Evolutionary conservation across 768 basidiomycete genomes (phyloP).

Genomic region (Leccinellum albellum): DNA sequence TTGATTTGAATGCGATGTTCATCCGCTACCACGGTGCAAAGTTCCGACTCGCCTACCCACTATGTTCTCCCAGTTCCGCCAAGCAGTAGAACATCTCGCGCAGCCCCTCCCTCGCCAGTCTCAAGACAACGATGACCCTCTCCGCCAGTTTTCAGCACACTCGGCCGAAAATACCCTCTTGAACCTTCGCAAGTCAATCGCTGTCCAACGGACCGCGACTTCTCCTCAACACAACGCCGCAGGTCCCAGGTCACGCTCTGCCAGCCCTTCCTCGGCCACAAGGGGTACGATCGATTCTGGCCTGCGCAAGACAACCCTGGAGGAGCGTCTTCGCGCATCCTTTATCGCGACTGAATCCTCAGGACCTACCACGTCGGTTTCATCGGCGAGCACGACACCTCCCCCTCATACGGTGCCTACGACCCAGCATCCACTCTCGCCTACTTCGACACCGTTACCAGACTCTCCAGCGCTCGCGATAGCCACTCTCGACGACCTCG

Average conservation of each 20-base stretch:
- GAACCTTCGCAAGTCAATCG: constrained; percentile 63
- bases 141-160: constrained; percentile 43
- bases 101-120: constrained; percentile 39
- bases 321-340: constrained; percentile 71
- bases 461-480: constrained; percentile 32
- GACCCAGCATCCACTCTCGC: constrained; percentile 37
- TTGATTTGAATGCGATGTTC: constrained; percentile 1
- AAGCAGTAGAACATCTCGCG: constrained; percentile 69
- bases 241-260: constrained; percentile 19
- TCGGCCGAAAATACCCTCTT: constrained; percentile 60
- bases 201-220: constrained; percentile 46
- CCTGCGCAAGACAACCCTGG: constrained; percentile 56
- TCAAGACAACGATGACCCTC: constrained; percentile 33
- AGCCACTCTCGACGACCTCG: not conserved
- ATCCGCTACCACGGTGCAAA: not conserved
- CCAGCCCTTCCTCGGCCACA: constrained; percentile 21
- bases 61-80: constrained; percentile 76
- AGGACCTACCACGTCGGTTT: constrained; percentile 37
- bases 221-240: constrained; percentile 26
- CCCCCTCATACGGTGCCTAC: constrained; percentile 25
- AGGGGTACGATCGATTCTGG: constrained; percentile 20
- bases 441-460: constrained; percentile 42
- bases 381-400: constrained; percentile 43
- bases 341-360: constrained; percentile 57
- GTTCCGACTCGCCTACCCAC: not conserved